phyloP scores from a whole-genome alignment of 2,329 filamentous ascomycete genomes.

The Aspergillus sclerotialis region DNA sequence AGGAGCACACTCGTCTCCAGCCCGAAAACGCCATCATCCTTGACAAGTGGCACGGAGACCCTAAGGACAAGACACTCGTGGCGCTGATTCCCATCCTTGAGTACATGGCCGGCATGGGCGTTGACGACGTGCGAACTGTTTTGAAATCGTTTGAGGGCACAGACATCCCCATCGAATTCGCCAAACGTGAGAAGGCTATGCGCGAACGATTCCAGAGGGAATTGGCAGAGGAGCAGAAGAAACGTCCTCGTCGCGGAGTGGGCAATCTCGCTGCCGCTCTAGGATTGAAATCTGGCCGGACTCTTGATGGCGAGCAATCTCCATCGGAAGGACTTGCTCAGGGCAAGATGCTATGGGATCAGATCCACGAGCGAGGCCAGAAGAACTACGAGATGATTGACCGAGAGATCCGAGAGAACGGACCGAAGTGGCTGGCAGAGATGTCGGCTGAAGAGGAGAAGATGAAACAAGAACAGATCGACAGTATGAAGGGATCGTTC shows the following conservation, averaged over 20 bases:
- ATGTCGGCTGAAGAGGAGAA: slow-evolving; percentile 85
- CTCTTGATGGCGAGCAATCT: slow-evolving; percentile 59
- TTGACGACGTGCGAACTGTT: slow-evolving; percentile 76
- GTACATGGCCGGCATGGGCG: slow-evolving; percentile 91
- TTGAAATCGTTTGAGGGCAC: slow-evolving; percentile 84
- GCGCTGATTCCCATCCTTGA: slow-evolving; percentile 92
- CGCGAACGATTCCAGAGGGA: slow-evolving; percentile 79
- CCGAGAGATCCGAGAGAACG: slow-evolving; percentile 85
- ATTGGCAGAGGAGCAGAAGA: slow-evolving; percentile 60
- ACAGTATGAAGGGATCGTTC: slow-evolving; percentile 79
- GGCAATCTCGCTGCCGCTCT: slow-evolving; percentile 64
- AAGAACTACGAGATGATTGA: slow-evolving; percentile 85
- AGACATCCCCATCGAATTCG: slow-evolving; percentile 84
- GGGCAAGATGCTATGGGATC: slow-evolving; percentile 95
- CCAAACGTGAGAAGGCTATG: slow-evolving; percentile 75
- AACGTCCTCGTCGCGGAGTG: slow-evolving; percentile 54
- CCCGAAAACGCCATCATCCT: slow-evolving; percentile 95
- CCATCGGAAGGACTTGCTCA: slow-evolving; percentile 72
- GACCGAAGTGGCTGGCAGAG: slow-evolving; percentile 92
- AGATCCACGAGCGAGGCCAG: slow-evolving; percentile 85
- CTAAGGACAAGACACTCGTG: slow-evolving; percentile 78
- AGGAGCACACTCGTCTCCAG: slow-evolving; percentile 74
- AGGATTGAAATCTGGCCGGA: slow-evolving; percentile 66
- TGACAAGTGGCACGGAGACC: slow-evolving; percentile 79
- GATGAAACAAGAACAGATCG: slow-evolving; percentile 82